Evolutionary conservation across 495 filamentous ascomycete genomes (phyloP).

Genomic region (Xanthoparmelia taractica): DNA sequence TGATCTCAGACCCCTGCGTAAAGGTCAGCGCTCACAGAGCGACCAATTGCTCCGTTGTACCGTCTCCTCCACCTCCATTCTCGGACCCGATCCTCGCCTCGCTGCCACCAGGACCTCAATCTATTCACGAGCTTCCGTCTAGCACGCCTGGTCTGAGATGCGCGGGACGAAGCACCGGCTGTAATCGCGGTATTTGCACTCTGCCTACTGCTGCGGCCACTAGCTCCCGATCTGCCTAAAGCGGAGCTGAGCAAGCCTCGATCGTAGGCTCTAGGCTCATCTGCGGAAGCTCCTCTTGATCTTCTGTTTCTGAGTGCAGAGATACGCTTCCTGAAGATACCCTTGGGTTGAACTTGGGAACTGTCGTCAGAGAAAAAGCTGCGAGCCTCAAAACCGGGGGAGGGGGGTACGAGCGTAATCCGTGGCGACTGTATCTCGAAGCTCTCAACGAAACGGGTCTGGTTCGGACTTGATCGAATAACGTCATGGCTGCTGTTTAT

Average conservation of each 20-base stretch:
- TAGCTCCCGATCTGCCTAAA: conserved; percentile 18
- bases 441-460: conserved; percentile 22
- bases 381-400: conserved; percentile 24
- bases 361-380: conserved; percentile 32
- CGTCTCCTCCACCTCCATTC: conserved; percentile 20
- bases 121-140: conserved; percentile 19
- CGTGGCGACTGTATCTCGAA: conserved; percentile 17
- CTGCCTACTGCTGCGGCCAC: conserved; percentile 23
- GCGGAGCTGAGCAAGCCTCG: conserved; percentile 19
- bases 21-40: conserved; percentile 12
- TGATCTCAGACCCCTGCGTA: conserved; percentile 7
- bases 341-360: conserved; percentile 22
- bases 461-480: conserved; percentile 13
- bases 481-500: conserved; percentile 24
- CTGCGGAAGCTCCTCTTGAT: conserved; percentile 15
- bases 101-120: conserved; percentile 23
- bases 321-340: conserved; percentile 26
- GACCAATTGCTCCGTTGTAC: conserved; percentile 6
- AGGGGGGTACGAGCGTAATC: conserved; percentile 23
- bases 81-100: conserved; percentile 19
- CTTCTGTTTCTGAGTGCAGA: conserved; percentile 23
- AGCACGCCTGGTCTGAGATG: conserved; percentile 3
- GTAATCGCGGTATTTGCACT: conserved; percentile 14
- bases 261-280: conserved; percentile 20
- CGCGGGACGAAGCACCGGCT: conserved; percentile 3